These are phyloP conservation scores for Boletus tylopilopsis DNA, from an alignment of 768 basidiomycete species.

Conservation along the genomic window DNA sequence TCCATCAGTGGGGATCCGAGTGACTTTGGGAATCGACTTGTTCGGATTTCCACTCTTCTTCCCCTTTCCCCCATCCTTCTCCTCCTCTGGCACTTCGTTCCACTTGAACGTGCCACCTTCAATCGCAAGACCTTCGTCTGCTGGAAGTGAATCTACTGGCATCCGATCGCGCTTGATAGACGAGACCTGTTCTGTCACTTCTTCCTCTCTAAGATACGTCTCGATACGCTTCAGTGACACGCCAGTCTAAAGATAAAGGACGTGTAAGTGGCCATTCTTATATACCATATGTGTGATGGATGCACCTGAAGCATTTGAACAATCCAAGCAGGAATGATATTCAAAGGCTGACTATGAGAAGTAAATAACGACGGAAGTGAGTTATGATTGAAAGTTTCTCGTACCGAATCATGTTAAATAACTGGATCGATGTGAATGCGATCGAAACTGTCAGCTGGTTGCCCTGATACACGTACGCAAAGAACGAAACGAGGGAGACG, in stretches of 20 bases:
- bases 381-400: not conserved
- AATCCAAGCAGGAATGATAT: slow-evolving; percentile 76
- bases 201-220: slow-evolving; percentile 57
- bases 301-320: slow-evolving; percentile 66
- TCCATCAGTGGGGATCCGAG: slow-evolving; percentile 7
- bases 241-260: slow-evolving; percentile 36
- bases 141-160: slow-evolving; percentile 20
- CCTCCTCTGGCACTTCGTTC: slow-evolving; percentile 43
- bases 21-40: not conserved
- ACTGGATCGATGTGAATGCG: slow-evolving; percentile 85
- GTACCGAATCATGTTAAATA: slow-evolving; percentile 83
- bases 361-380: not conserved
- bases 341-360: slow-evolving; percentile 54
- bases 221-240: slow-evolving; percentile 61
- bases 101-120: slow-evolving; percentile 52
- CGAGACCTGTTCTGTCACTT: slow-evolving; percentile 58
- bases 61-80: slow-evolving; percentile 21
- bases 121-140: slow-evolving; percentile 42
- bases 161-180: slow-evolving; percentile 42
- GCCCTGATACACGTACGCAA: slow-evolving; percentile 65
- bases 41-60: slow-evolving; percentile 15
- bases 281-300: not conserved
- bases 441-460: slow-evolving; percentile 71
- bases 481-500: slow-evolving; percentile 79
- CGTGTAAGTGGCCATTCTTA: not conserved